phyloP scores from a whole-genome alignment of 768 basidiomycete species.

The Leccinum fibrillosum region DNA sequence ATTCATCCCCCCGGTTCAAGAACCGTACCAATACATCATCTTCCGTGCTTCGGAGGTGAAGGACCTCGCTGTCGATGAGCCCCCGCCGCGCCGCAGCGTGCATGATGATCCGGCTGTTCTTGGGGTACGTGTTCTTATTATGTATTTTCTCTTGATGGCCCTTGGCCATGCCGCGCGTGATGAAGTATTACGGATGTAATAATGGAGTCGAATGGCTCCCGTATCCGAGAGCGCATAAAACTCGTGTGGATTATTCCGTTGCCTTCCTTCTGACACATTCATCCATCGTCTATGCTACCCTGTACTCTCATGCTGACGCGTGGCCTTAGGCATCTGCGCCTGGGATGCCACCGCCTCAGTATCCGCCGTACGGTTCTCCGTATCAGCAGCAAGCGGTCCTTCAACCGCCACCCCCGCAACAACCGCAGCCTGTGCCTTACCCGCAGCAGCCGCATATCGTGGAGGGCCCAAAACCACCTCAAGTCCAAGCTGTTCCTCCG shows the following conservation, averaged over 20 bases:
- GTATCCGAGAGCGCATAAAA: conserved; percentile 44
- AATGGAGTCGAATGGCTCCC: conserved; percentile 29
- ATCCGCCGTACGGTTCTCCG: conserved; percentile 27
- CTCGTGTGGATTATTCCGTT: conserved; percentile 54
- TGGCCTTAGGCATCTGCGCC: conserved; percentile 48
- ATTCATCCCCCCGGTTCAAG: conserved; percentile 80
- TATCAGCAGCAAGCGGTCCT: conserved; percentile 31
- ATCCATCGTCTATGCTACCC: not conserved
- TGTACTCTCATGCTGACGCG: conserved; percentile 9
- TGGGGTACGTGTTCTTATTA: conserved; percentile 52
- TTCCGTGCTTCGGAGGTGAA: conserved; percentile 90
- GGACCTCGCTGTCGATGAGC: conserved; percentile 81
- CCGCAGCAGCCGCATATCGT: conserved; percentile 26
- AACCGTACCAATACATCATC: conserved; percentile 86
- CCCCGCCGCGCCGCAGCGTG: conserved; percentile 54
- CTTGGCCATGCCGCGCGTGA: conserved; percentile 23
- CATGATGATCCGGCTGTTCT: conserved; percentile 85
- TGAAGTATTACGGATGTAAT: conserved; percentile 48
- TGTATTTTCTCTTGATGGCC: not conserved
- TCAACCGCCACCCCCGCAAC: conserved; percentile 31
- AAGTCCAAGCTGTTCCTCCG: conserved; percentile 17
- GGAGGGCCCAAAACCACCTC: conserved; percentile 25
- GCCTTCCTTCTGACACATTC: conserved; percentile 53
- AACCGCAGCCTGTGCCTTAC: conserved; percentile 27
- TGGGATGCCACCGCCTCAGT: conserved; percentile 31